Percentiles rank a stretch among this genome's conserved stretches.
Conservation (phyloP, 768 basidiomycete genomes). For the Phanerodontia chrysosporium region DNA sequence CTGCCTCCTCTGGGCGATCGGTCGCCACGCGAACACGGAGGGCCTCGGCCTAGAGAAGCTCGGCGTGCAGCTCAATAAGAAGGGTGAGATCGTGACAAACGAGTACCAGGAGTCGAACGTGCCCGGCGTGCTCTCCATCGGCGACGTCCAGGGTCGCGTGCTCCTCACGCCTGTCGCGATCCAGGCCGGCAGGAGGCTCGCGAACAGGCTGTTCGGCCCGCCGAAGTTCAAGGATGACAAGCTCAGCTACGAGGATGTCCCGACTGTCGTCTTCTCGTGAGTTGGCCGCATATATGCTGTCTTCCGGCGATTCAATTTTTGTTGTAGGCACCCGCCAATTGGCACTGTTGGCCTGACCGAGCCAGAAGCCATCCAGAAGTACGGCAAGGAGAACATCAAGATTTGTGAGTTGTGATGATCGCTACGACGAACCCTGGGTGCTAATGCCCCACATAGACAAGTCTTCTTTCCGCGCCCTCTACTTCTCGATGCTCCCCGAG, state of each 20-base stretch:
- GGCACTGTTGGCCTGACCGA: slow-evolving; percentile 96
- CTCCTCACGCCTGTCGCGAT: slow-evolving; percentile 96
- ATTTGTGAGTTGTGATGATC: slow-evolving; percentile 61
- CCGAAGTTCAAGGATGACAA: slow-evolving; percentile 84
- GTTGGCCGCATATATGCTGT: slow-evolving; percentile 28
- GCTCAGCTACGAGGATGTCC: slow-evolving; percentile 84
- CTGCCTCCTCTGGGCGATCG: slow-evolving; percentile 90
- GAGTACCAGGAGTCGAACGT: slow-evolving; percentile 85
- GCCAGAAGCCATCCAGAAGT: slow-evolving; percentile 81
- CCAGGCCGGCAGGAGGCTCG: slow-evolving; percentile 85
- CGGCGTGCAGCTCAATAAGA: slow-evolving; percentile 69
- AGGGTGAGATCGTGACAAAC: slow-evolving; percentile 86
- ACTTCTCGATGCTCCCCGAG: slow-evolving; percentile 88
- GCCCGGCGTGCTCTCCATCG: slow-evolving; percentile 72
- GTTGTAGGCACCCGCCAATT: slow-evolving; percentile 81
- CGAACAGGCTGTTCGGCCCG: slow-evolving; percentile 88
- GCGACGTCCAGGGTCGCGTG: slow-evolving; percentile 91
- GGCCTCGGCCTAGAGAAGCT: slow-evolving; percentile 72
- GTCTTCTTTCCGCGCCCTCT: slow-evolving; percentile 76
- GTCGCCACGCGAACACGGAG: slow-evolving; percentile 77
- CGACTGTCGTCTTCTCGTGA: slow-evolving; percentile 95
- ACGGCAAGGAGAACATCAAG: slow-evolving; percentile 83
- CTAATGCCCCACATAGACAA: slow-evolving; percentile 50
- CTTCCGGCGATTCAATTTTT: neutral
- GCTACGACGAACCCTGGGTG: too few relatives aligned